Evolutionary conservation across 78 protist species (phyloP).

Genomic region (Dictyostelium intermedium): DNA sequence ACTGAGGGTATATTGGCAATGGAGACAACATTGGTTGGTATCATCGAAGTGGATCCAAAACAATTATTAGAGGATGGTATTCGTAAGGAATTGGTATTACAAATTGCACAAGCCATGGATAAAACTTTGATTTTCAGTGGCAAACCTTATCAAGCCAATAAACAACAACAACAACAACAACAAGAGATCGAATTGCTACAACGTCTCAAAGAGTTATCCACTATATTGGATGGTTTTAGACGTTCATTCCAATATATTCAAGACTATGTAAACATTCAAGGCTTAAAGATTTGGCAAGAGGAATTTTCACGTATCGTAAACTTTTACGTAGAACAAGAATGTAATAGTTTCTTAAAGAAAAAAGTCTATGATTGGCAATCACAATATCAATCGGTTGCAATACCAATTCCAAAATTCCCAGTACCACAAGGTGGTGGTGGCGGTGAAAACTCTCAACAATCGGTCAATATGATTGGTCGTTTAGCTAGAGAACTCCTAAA

Average conservation of each 20-base stretch:
- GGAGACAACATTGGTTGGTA: constrained; percentile 97
- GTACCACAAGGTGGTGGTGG: not conserved
- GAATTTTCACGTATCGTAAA: constrained; percentile 94
- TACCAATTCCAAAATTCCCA: constrained; percentile 92
- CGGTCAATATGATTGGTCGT: constrained; percentile 94
- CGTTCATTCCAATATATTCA: constrained; percentile 85
- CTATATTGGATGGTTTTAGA: constrained; percentile 88
- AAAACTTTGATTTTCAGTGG: constrained; percentile 58
- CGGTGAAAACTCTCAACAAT: not conserved
- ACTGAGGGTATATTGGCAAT: constrained; percentile 98
- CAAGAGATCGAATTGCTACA: constrained; percentile 52
- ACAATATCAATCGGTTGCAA: constrained; percentile 88
- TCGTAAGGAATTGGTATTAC: constrained; percentile 94
- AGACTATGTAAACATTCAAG: constrained; percentile 95
- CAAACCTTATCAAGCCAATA: not conserved
- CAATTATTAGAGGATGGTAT: constrained; percentile 96
- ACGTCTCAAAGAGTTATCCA: constrained; percentile 42
- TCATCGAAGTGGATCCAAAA: constrained; percentile 91
- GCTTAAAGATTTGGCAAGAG: constrained; percentile 96
- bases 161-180: not conserved
- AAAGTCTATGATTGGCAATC: constrained; percentile 90
- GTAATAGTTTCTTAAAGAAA: constrained; percentile 91
- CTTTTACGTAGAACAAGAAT: constrained; percentile 96
- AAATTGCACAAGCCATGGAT: constrained; percentile 86
- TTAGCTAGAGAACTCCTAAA: constrained; percentile 87